These are phyloP conservation scores for Melocanna baccifera DNA, from an alignment of 176 grass and related monocot species.

Conservation along the genomic window DNA sequence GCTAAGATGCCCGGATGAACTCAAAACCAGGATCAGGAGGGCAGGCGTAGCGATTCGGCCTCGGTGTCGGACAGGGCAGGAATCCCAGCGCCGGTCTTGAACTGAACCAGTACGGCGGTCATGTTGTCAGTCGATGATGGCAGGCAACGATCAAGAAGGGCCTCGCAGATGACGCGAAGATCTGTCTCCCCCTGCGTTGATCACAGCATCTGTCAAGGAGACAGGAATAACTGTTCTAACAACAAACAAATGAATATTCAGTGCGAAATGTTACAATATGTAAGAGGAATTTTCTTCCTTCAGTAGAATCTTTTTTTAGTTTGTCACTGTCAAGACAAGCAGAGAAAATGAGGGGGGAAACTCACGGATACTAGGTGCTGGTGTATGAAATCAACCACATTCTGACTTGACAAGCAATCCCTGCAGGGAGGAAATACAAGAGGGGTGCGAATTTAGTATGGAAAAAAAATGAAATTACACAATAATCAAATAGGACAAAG, in stretches of 20 bases:
- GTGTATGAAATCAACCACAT: background rate
- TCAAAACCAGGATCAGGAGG: background rate
- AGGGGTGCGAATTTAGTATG: background rate
- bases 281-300: background rate
- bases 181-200: slow-evolving; percentile 3
- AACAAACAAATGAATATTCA: background rate
- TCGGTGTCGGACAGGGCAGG: background rate
- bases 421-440: background rate
- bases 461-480: background rate
- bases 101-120: slow-evolving; percentile 19
- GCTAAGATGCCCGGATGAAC: background rate
- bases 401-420: background rate
- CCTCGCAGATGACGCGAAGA: background rate
- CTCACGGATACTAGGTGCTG: background rate
- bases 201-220: background rate
- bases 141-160: background rate
- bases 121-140: background rate
- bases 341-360: background rate
- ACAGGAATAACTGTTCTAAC: background rate
- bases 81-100: background rate
- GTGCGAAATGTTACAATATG: background rate
- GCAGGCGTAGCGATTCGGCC: too few relatives aligned
- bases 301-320: background rate
- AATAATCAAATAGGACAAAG: background rate
- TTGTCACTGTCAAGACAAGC: background rate